phyloP scores from a whole-genome alignment of 164 flowering plant genomes.

The Tetracentron sinense region DNA sequence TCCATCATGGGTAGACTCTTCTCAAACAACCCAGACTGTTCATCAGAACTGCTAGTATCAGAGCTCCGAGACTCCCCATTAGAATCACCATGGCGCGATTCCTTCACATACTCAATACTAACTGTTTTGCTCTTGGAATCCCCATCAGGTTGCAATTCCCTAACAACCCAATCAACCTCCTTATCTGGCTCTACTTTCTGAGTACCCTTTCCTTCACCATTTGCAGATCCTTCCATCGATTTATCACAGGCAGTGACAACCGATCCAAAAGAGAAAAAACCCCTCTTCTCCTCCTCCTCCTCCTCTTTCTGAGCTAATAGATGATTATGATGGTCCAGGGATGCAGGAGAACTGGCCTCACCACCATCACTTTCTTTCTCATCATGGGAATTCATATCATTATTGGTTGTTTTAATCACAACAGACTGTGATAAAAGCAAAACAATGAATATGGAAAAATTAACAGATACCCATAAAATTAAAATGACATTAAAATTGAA shows the following conservation, averaged over 20 bases:
- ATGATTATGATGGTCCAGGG: conserved; percentile 23
- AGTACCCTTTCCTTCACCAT: conserved; percentile 7
- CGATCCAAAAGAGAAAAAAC: conserved; percentile 10
- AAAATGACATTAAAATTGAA: no score
- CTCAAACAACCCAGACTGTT: conserved; percentile 19
- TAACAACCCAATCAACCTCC: conserved; percentile 16
- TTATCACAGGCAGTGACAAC: not conserved
- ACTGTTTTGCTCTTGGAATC: conserved; percentile 12
- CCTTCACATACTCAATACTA: conserved; percentile 10
- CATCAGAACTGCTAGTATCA: conserved; percentile 36
- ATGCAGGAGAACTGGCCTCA: conserved; percentile 33
- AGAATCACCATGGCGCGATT: conserved; percentile 1
- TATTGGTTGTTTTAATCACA: conserved; percentile 9
- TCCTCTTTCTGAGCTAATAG: conserved; percentile 15
- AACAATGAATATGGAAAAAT: not conserved
- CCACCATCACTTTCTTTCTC: conserved; percentile 45
- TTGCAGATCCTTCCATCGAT: conserved; percentile 9
- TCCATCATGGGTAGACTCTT: not conserved
- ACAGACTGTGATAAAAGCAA: not conserved
- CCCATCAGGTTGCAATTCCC: conserved; percentile 18
- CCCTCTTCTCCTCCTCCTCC: conserved; percentile 7
- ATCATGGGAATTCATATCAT: conserved; percentile 35
- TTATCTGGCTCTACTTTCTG: conserved; percentile 4
- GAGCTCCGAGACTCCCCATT: conserved; percentile 11
- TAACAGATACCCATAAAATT: not conserved